Base-by-base conservation (phyloP, 495 filamentous ascomycete genomes). In the Sordaria brevicollis region DNA sequence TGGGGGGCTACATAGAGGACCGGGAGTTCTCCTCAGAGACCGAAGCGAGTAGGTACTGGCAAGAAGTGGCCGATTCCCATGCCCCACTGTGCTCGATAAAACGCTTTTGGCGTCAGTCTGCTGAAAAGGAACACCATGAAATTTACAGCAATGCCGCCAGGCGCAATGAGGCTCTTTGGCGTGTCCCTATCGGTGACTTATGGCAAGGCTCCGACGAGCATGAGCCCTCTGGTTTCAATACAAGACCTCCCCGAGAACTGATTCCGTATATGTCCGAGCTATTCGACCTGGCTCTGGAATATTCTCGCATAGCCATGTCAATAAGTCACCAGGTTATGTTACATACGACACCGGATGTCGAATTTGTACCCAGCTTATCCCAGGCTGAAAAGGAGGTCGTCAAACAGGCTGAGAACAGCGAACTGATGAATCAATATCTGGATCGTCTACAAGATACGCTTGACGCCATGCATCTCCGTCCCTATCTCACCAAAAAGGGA, bases 401-500 rank as follows among this genome's bases (percentile, higher is more conserved):
- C 19, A n/a, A 5, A 25, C 0, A 11, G 3, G 41, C 9, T 1
- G 4, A 49, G 19, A 1, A 25, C 41, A 25, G 1, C 5, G 13
- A 49, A 49, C 3, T 13, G 19, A 1, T 49, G 9, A 21, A 4
- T 4, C 0, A 5, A 2, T 49, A 49, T 25, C 0, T 25, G 4
- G 4, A 3, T n/a, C 39, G 10, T 8, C n/a, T 21, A 19, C 0
- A 0, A 19, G 0, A 8, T 17, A 39, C 15, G 17, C 38, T 19
- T 41, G 6, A 2, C 0, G 4, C 0, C 8, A 43, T 5, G 38
- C 17, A 19, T 10, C n/a, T 49, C 15, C 41, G 65, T 35, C 69
- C 69, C 13, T 74, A 67, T 8, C 41, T 71, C 25, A 71, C 72
- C 3, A 25, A 69, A 5, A 67, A 65, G 29, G 72, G 70, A 3